Evolutionary conservation across 2,329 filamentous ascomycete species (phyloP).

Genomic region (Aspergillus neotritici): DNA sequence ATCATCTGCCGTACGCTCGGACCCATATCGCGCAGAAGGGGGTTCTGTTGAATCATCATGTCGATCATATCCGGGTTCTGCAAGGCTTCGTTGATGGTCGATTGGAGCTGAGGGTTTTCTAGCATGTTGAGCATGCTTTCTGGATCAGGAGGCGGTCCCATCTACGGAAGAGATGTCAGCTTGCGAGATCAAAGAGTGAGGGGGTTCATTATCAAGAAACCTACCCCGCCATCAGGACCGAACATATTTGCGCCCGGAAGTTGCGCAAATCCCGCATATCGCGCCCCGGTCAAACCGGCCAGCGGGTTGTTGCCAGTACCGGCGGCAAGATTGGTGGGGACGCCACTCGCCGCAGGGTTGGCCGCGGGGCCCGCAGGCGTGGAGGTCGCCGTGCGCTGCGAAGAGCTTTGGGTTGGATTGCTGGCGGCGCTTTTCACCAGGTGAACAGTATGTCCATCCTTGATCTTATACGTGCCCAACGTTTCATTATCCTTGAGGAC

Average conservation of each 20-base stretch:
- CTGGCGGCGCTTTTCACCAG: constrained; percentile 94
- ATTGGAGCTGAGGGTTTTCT: constrained; percentile 77
- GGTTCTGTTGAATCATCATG: constrained; percentile 89
- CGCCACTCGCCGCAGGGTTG: constrained; percentile 32
- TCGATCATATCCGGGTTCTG: constrained; percentile 93
- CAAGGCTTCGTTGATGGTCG: constrained; percentile 88
- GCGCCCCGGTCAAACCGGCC: constrained; percentile 81
- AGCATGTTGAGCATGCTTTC: constrained; percentile 81
- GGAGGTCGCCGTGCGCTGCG: constrained; percentile 41
- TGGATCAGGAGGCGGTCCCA: constrained; percentile 78
- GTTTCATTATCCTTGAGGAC: constrained; percentile 94
- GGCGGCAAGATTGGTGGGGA: constrained; percentile 45
- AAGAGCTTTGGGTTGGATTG: constrained; percentile 60
- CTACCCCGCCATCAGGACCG: constrained; percentile 86
- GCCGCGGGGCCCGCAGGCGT: constrained; percentile 28
- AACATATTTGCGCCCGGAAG: constrained; percentile 85
- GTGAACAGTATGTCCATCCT: constrained; percentile 90
- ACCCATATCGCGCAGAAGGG: constrained; percentile 65
- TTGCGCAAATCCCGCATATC: constrained; percentile 87
- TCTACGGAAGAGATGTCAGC: constrained; percentile 49
- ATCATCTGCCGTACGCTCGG: constrained; percentile 78
- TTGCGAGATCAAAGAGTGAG: background rate
- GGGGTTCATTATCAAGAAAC: constrained; percentile 33
- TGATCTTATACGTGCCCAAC: constrained; percentile 84
- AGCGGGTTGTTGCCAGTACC: constrained; percentile 75